Conservation (phyloP, 2,329 filamentous ascomycete species). For the Aspergillus sp. region DNA sequence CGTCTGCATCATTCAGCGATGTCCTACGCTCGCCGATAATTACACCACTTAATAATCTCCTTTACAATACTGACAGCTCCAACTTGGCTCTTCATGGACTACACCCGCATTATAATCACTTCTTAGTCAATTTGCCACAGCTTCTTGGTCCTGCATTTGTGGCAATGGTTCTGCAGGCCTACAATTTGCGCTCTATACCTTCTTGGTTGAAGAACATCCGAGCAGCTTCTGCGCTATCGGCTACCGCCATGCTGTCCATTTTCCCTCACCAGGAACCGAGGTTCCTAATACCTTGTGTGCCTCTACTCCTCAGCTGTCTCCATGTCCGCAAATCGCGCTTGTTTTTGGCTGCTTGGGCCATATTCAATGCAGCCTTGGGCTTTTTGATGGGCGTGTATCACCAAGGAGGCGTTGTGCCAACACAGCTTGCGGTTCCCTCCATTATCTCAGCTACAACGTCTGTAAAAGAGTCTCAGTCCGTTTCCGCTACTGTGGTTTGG, state of each 20-base stretch:
- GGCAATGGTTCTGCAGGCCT: slow-evolving; percentile 50
- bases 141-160: slow-evolving; percentile 69
- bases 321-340: slow-evolving; percentile 40
- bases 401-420: slow-evolving; percentile 53
- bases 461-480: slow-evolving; percentile 6
- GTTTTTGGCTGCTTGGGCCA: slow-evolving; percentile 47
- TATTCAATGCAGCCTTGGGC: slow-evolving; percentile 51
- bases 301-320: slow-evolving; percentile 52
- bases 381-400: slow-evolving; percentile 55
- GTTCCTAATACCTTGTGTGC: slow-evolving; percentile 52
- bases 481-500: slow-evolving; percentile 47
- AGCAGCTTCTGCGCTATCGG: slow-evolving; percentile 45
- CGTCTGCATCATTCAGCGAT: slow-evolving; percentile 35
- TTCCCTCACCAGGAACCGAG: slow-evolving; percentile 55
- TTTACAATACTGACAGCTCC: slow-evolving; percentile 68
- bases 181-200: slow-evolving; percentile 39
- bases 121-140: slow-evolving; percentile 68
- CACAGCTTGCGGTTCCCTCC: slow-evolving; percentile 47
- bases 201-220: slow-evolving; percentile 40
- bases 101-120: slow-evolving; percentile 76
- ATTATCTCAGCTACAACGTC: slow-evolving; percentile 32
- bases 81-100: slow-evolving; percentile 76
- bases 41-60: slow-evolving; percentile 74
- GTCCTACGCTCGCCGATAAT: slow-evolving; percentile 61
- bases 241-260: slow-evolving; percentile 44